Percentiles rank a stretch among this genome's conserved stretches.
Evolutionary conservation across 2,329 filamentous ascomycete species (phyloP).

Genomic region (Cladophialophora psammophila): DNA sequence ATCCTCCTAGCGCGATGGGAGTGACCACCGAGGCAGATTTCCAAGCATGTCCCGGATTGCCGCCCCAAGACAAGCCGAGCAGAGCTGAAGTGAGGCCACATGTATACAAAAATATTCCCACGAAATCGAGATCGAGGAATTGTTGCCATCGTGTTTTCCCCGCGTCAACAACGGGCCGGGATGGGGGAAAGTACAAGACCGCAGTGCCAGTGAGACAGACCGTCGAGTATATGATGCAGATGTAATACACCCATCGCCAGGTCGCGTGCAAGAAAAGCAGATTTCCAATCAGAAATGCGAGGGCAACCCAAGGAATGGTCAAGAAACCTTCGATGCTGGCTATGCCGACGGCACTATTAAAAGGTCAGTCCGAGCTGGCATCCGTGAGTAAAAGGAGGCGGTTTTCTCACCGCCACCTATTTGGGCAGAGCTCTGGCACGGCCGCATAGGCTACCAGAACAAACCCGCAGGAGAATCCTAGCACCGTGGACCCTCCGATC

Average conservation of each 20-base stretch:
- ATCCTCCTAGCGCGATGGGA: slow-evolving; percentile 49
- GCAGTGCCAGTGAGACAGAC: slow-evolving; percentile 45
- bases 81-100: slow-evolving; percentile 52
- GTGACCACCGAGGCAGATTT: slow-evolving; percentile 47
- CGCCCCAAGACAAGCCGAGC: slow-evolving; percentile 54
- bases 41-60: slow-evolving; percentile 51
- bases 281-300: slow-evolving; percentile 57
- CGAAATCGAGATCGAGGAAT: slow-evolving; percentile 55
- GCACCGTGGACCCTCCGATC: slow-evolving; percentile 46
- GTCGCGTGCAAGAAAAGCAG: slow-evolving; percentile 52
- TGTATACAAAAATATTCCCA: slow-evolving; percentile 54
- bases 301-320: slow-evolving; percentile 46
- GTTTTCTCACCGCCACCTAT: slow-evolving; percentile 46
- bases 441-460: slow-evolving; percentile 47
- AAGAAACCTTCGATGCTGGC: slow-evolving; percentile 45
- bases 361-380: too few relatives aligned
- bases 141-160: slow-evolving; percentile 45
- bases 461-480: slow-evolving; percentile 49
- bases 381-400: too few relatives aligned
- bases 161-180: slow-evolving; percentile 50
- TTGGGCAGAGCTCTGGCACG: slow-evolving; percentile 49
- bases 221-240: slow-evolving; percentile 16
- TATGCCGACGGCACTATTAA: slow-evolving; percentile 35
- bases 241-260: slow-evolving; percentile 61
- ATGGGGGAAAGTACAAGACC: slow-evolving; percentile 60